Evolutionary conservation across 192 early-diverging fungal species (phyloP).

Genomic region (Lobosporangium transversale): DNA sequence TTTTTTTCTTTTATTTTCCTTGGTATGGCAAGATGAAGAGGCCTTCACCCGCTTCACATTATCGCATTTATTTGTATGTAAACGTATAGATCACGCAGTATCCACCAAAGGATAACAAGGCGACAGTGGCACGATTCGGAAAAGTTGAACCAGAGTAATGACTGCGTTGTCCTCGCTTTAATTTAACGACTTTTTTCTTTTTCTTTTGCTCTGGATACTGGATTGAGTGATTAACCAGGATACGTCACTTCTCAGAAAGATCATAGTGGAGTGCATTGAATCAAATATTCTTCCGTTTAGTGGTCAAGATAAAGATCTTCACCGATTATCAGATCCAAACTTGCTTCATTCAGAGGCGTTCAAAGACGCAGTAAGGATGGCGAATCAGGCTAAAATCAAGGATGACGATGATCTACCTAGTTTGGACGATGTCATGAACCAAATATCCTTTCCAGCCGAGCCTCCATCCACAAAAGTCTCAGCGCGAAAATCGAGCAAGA

Average conservation of each 20-base stretch:
- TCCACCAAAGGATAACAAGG: conserved; percentile 20
- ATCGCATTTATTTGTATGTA: not conserved
- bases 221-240: not conserved
- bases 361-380: conserved; percentile 14
- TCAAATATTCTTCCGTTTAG: conserved; percentile 26
- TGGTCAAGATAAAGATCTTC: conserved; percentile 1
- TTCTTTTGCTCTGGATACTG: not conserved
- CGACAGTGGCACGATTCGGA: conserved; percentile 28
- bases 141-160: conserved; percentile 36
- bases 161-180: not conserved
- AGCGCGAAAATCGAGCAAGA: not conserved
- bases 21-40: too few relatives aligned
- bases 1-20: not conserved
- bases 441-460: not conserved
- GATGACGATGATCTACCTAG: conserved; percentile 45
- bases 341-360: conserved; percentile 3
- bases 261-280: conserved; percentile 27
- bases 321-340: not conserved
- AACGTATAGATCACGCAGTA: conserved; percentile 34
- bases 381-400: conserved; percentile 24
- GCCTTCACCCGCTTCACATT: not conserved
- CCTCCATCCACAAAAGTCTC: not conserved
- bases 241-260: conserved; percentile 1
- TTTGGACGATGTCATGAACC: conserved; percentile 27
- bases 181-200: not conserved